Evolutionary conservation across 768 basidiomycete species (phyloP).

Genomic region (Mycena indigotica): DNA sequence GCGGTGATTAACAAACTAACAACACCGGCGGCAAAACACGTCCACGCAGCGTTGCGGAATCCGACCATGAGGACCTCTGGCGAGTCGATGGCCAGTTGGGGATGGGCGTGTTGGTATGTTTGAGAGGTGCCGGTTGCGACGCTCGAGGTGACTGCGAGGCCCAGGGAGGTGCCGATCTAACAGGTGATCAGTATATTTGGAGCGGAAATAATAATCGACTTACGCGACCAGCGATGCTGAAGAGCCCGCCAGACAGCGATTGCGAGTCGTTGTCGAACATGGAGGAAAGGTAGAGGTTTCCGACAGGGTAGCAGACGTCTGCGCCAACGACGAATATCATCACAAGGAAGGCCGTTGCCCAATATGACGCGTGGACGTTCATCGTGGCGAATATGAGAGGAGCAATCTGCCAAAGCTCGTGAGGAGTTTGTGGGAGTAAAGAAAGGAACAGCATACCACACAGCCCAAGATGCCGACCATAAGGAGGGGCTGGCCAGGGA

Average conservation of each 20-base stretch:
- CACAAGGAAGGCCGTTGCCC: conserved; percentile 23
- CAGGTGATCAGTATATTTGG: neutral
- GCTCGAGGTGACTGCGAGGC: conserved; percentile 34
- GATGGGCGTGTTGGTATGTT: conserved; percentile 26
- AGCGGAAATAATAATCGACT: neutral
- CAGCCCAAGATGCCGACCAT: conserved; percentile 30
- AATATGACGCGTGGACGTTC: conserved; percentile 33
- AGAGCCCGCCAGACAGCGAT: conserved; percentile 36
- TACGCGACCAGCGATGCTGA: conserved; percentile 36
- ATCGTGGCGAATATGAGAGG: conserved; percentile 36
- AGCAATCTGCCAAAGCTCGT: conserved; percentile 27
- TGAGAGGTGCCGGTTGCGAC: conserved; percentile 32
- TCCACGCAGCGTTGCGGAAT: conserved; percentile 36
- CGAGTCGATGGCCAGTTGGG: conserved; percentile 21
- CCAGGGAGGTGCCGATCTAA: conserved; percentile 38
- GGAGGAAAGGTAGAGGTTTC: conserved; percentile 33
- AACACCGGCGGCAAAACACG: conserved; percentile 19
- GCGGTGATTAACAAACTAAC: conserved; percentile 18
- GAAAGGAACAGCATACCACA: conserved; percentile 25
- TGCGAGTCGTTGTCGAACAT: conserved; percentile 36
- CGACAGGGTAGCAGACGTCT: conserved; percentile 35
- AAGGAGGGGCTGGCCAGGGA: conserved; percentile 33
- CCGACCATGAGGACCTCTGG: conserved; percentile 37
- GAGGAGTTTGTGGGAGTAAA: neutral
- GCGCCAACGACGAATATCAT: conserved; percentile 22